Evolutionary conservation across 441 rosid genomes (phyloP), one percentile per base, ranked within the genome.

Genomic region (Melianthus villosus): DNA sequence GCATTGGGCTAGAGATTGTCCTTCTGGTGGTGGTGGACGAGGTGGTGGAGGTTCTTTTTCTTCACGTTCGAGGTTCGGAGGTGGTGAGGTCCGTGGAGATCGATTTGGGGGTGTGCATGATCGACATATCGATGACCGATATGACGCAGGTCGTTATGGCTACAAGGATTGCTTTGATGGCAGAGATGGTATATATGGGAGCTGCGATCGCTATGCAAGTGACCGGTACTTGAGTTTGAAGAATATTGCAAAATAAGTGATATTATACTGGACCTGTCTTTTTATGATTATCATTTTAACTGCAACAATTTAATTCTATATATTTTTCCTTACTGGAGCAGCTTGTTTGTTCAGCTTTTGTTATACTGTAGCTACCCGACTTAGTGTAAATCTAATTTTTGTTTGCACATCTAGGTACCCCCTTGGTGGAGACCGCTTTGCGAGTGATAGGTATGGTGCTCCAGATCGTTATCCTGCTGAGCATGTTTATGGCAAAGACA

Each of bases 1-100:
- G 30, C 97, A 89, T 18, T 89, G 98, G 98, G 98, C 98, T 7
- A 75, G 97, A 19, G 92, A 83, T 52, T 83, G 97, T 46, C 84
- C 95, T 20, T 67, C 91, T 26, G 82, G 69, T 61, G 75, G 78
- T 65, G 73, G 82, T 59, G 85, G 76, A 40, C 79, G 89, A 38
- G 93, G 79, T 27, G 74, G 58, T 31, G 77, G 60, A 30, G 70
- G 83, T 45, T 56, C 80, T 14, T 57, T 75, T 47, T 67, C 97
- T 25, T 76, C 92, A 14, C 85, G 79, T 35, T 63, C 78, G 40
- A 69, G 92, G 60, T 81, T 65, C 56, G 77, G 89, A 34, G 93
- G 82, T 14, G 64, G 76, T 16, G 76, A 63, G 52, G 69, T 61
- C 22, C 86, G 78, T 19, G 79, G 69, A 10, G 87, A 83, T 48